These are phyloP conservation scores for Bacterosira constricta DNA, from an alignment of 108 stramenopile genomes.

Conservation along the genomic window DNA sequence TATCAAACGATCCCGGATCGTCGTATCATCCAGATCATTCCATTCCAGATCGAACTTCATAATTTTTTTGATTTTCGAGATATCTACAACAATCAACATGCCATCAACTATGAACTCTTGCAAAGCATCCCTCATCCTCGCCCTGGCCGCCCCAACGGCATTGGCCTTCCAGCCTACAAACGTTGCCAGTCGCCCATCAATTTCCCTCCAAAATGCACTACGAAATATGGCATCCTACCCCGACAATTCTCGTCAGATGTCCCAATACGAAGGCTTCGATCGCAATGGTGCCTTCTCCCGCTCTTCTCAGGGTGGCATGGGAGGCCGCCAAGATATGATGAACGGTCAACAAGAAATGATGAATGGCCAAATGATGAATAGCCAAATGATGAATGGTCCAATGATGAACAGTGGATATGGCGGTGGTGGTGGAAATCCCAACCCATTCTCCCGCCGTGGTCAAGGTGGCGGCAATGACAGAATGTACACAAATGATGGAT, in stretches of 20 bases:
- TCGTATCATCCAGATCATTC: no score
- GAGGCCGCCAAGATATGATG: neutral
- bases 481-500: neutral
- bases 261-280: conserved; percentile 14
- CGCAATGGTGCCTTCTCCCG: conserved; percentile 26
- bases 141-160: neutral
- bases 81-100: no score
- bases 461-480: neutral
- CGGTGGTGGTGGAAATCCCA: neutral
- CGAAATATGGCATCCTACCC: conserved; percentile 25
- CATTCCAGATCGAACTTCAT: no score
- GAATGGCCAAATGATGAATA: no score
- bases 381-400: no score
- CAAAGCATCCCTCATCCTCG: conserved; percentile 1
- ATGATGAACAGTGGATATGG: no score
- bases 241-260: conserved; percentile 22
- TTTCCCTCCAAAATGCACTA: neutral
- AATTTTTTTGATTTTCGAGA: no score
- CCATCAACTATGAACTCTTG: neutral
- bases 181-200: neutral
- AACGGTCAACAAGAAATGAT: no score
- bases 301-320: neutral
- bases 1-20: no score
- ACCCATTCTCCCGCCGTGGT: neutral
- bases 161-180: neutral